Base-by-base conservation (phyloP, 1,284 basidiomycete species). In the Salmacisia buchloeana region DNA sequence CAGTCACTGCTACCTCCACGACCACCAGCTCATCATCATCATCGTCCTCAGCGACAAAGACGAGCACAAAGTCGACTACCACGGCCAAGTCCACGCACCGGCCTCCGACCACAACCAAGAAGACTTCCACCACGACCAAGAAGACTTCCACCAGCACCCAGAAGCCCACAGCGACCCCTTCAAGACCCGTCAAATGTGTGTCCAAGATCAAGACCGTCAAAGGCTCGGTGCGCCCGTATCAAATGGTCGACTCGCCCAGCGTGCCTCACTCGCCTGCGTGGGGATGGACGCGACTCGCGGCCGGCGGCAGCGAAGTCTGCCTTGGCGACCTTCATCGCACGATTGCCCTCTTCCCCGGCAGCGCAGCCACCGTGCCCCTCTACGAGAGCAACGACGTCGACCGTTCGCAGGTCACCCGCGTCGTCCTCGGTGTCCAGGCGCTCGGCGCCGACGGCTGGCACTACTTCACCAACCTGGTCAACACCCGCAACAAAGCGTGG, bases 261-360 rank as follows among this genome's bases (percentile, higher is more conserved):
- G 46, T 52, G 18, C 46, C 46, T 7, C 46, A 52, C 46, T 27
- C 23, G 9, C 46, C 15, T 27, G 46, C 46, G 15, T 52, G 46
- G 46, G 46, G 46, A 13, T 52, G 46, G 46, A 52, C 5, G 15
- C 46, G 46, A 2, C 46, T 52, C 7, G 21, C 46, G 4, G 46
- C 58, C 18, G 39, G 36, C n/a, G 31, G 35, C 58, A 59, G n/a
- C 7, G 58, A 35, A 10, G 35, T 59, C 34, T 59, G 58, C 35
- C 34, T n/a, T 12, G 36, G 35, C 18, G n/a, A 59, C 12, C 36
- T 59, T 13, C 36, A 39, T 5, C 34, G 58, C 34, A 52, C 7
- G 23, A 13, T 27, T 15, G 7, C 7, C 21, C 23, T 52, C 46
- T 52, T 52, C 46, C 46, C 46, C 46, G 25, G 25, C 38, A 25